Conservation (phyloP, 2,329 filamentous ascomycete genomes). For the Colletotrichum gloeosporioides region DNA sequence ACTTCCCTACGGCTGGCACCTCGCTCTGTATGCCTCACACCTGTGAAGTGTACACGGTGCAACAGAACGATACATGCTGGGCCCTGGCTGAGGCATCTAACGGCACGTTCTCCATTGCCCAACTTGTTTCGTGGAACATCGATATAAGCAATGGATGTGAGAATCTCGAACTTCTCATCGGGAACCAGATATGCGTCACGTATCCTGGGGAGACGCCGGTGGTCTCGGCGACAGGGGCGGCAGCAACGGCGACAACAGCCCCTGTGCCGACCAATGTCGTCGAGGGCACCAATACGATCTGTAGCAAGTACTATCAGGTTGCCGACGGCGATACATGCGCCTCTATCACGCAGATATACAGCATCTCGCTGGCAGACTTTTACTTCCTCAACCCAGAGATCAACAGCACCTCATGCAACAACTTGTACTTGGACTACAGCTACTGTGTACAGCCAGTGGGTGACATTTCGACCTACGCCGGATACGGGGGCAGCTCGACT, state of each 20-base stretch:
- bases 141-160: not conserved
- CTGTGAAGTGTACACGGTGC: not conserved
- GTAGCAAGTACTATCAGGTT: not conserved
- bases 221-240: not conserved
- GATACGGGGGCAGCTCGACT: not conserved
- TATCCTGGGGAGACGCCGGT: not conserved
- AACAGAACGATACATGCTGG: not conserved
- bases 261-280: not conserved
- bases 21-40: not conserved
- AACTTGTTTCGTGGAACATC: not conserved
- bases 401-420: not conserved
- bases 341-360: not conserved
- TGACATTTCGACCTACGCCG: conserved; percentile 4
- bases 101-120: not conserved
- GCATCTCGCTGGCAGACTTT: not conserved
- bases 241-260: not conserved
- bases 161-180: not conserved
- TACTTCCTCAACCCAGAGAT: not conserved
- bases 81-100: not conserved
- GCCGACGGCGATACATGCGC: not conserved
- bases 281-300: not conserved
- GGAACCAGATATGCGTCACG: not conserved
- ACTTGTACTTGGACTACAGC: not conserved
- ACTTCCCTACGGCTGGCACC: not conserved
- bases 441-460: conserved; percentile 15